phyloP scores from a whole-genome alignment of 2,329 filamentous ascomycete species.

The Trichoderma atrobrunneum region DNA sequence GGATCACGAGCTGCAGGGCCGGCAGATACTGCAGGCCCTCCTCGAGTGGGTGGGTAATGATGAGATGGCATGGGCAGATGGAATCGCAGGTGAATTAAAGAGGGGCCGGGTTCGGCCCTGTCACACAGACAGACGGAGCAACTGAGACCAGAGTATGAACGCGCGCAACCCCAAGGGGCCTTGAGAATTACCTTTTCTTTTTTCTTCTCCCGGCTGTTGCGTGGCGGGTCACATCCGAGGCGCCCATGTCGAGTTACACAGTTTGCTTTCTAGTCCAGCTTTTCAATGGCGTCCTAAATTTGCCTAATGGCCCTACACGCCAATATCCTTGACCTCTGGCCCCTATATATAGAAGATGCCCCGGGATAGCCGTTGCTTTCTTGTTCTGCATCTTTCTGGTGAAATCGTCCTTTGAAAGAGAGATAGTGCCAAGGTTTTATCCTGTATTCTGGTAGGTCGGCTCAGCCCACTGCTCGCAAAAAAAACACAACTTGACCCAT shows the following conservation, averaged over 20 bases:
- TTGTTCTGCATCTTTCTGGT: not conserved
- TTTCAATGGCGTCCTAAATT: not conserved
- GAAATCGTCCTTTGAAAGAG: not conserved
- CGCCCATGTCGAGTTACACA: not conserved
- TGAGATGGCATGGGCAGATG: not conserved
- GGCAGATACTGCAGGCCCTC: not conserved
- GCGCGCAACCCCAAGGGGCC: not conserved
- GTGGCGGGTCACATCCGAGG: conserved; percentile 15
- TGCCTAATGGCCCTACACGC: conserved; percentile 2
- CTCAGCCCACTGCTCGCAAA: not conserved
- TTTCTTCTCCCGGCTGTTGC: conserved; percentile 5
- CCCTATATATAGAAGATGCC: conserved; percentile 4
- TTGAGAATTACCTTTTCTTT: not conserved
- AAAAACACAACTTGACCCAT: not conserved
- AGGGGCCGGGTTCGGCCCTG: conserved; percentile 16
- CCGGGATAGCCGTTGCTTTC: not conserved
- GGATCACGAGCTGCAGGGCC: not conserved
- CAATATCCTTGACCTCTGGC: not conserved
- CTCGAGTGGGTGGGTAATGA: not conserved
- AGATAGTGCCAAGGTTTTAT: not conserved
- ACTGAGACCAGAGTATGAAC: not conserved
- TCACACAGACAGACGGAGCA: conserved; percentile 2
- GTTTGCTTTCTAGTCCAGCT: not conserved
- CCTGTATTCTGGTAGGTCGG: not conserved
- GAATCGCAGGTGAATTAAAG: conserved; percentile 1